These are phyloP conservation scores for Xylaria sp. DNA, from an alignment of 2,329 filamentous ascomycete species.

Conservation along the genomic window DNA sequence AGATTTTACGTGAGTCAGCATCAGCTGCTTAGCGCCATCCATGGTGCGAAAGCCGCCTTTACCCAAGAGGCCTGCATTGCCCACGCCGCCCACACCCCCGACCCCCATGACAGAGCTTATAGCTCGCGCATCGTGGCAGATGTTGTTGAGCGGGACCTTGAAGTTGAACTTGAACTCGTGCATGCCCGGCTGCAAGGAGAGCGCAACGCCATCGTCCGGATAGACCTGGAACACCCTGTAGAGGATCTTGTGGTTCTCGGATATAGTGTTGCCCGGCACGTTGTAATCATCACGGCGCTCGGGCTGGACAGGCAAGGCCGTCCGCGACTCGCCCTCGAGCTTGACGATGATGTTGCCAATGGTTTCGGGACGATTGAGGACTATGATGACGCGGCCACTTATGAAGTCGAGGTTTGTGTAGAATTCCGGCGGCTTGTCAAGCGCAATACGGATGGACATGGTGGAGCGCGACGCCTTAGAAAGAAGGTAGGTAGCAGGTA, in stretches of 20 bases:
- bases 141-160: conserved; percentile 81
- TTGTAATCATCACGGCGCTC: conserved; percentile 56
- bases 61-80: conserved; percentile 58
- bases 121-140: conserved; percentile 67
- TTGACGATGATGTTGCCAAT: conserved; percentile 82
- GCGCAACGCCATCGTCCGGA: conserved; percentile 64
- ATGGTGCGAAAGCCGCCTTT: conserved; percentile 67
- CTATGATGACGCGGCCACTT: conserved; percentile 68
- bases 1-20: conserved; percentile 78
- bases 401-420: conserved; percentile 85
- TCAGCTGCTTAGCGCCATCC: conserved; percentile 71
- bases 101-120: conserved; percentile 66
- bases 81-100: conserved; percentile 59
- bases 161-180: conserved; percentile 83
- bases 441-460: conserved; percentile 75
- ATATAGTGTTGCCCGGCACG: conserved; percentile 56
- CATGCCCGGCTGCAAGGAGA: conserved; percentile 67
- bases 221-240: conserved; percentile 81
- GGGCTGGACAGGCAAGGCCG: conserved; percentile 67
- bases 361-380: conserved; percentile 72
- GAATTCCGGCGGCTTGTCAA: conserved; percentile 75
- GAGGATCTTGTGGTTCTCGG: conserved; percentile 77
- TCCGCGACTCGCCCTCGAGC: conserved; percentile 82
- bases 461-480: conserved; percentile 33
- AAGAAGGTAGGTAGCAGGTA: neutral